Conservation (phyloP, 2,329 filamentous ascomycete genomes). For the Cladophialophora bantiana region DNA sequence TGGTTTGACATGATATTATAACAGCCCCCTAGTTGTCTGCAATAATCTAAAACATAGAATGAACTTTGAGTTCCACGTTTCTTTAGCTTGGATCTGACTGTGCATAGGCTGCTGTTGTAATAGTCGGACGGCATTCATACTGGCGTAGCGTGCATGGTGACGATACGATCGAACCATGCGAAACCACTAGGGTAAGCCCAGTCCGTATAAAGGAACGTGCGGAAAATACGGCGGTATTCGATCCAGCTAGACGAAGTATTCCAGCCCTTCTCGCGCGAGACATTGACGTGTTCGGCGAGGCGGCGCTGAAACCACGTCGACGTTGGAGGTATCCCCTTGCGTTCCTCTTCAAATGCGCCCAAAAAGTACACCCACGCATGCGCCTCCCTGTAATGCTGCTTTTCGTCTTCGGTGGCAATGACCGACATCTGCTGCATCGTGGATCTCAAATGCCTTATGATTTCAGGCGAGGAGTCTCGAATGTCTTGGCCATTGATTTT, state of each 20-base stretch:
- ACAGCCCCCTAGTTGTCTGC: neutral
- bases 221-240: slow-evolving; percentile 1
- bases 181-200: slow-evolving; percentile 1
- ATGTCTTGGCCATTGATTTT: slow-evolving; percentile 13
- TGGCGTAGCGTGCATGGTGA: neutral
- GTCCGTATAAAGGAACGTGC: neutral
- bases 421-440: neutral
- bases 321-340: neutral
- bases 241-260: neutral
- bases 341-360: slow-evolving; percentile 14
- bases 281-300: slow-evolving; percentile 1
- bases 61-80: too few relatives aligned
- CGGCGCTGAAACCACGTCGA: slow-evolving; percentile 4
- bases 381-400: slow-evolving; percentile 7
- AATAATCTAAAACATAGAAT: too few relatives aligned
- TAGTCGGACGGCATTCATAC: neutral
- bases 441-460: slow-evolving; percentile 7
- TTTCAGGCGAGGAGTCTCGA: slow-evolving; percentile 12
- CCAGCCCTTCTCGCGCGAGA: neutral
- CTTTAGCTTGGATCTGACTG: neutral
- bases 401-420: slow-evolving; percentile 2
- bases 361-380: slow-evolving; percentile 17
- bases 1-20: neutral
- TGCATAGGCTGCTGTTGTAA: neutral
- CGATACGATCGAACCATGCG: slow-evolving; percentile 2